These are phyloP conservation scores for Euphorbia schlechtendalii DNA, from an alignment of 441 rosid species.

Conservation along the genomic window DNA sequence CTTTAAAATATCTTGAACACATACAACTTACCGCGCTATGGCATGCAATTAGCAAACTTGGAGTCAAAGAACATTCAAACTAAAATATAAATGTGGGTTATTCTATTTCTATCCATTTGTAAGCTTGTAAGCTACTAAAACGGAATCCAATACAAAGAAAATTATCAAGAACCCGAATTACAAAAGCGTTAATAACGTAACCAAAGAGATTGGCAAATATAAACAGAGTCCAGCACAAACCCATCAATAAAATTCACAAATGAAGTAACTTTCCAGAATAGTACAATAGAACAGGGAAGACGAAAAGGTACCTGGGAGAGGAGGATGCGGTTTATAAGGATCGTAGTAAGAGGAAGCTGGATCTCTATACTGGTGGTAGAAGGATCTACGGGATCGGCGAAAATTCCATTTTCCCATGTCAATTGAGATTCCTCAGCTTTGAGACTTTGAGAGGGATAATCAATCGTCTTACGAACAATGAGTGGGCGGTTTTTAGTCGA, in stretches of 20 bases:
- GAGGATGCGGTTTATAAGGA: conserved; percentile 16
- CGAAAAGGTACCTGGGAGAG: conserved; percentile 17
- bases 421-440: neutral
- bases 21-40: too few species aligned
- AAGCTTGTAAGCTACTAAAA: neutral
- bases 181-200: neutral
- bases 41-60: neutral
- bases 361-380: conserved; percentile 23
- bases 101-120: neutral
- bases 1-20: too few species aligned
- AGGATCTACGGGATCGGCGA: conserved; percentile 34
- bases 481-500: neutral
- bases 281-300: too few species aligned
- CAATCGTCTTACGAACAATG: neutral
- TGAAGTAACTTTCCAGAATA: neutral
- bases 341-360: conserved; percentile 27
- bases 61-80: neutral
- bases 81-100: neutral
- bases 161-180: neutral
- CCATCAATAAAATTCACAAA: neutral
- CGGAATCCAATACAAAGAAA: neutral
- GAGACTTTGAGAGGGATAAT: neutral
- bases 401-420: conserved; percentile 55
- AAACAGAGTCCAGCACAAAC: neutral
- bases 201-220: neutral